Evolutionary conservation across 225 moss, liverwort and hornwort species (phyloP), one percentile per base, ranked within the genome.

Genomic region (Physcomitrium patens): DNA sequence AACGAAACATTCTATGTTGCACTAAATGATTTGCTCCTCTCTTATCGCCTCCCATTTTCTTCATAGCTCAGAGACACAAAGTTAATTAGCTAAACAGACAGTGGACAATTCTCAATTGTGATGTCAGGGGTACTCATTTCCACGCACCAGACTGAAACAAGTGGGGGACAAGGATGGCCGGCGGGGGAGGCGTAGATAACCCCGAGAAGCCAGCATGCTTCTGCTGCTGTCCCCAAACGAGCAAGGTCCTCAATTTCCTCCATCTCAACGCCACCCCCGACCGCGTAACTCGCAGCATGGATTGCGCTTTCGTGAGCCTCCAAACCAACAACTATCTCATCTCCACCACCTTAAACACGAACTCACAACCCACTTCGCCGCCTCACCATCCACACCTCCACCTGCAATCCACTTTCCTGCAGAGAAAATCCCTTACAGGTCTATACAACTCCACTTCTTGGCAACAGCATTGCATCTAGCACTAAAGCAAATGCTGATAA

Each of bases 221-320:
- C 31, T 37, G 5, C 31, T 37, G 79, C 72, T 55, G 84, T 18
- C 43, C 52, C 5, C 55, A 60, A 23, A 49, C 50, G 12, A 64
- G 60, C 4, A 46, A 10, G 26, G 58, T 49, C 67, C 58, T 58
- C 79, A 43, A 20, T 47, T 22, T 63, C 67, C 73, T 73, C 87
- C 87, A 87, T 81, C 84, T 63, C 63, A 54, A 22, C 7, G 12
- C 62, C 57, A 48, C 72, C 60, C 73, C 73, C 43, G 47, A 60
- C 65, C 79, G 85, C 78, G 75, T 76, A 54, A 70, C 47, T 12
- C 83, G 84, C 70, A 79, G 80, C 78, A 83, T 67, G 37, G 78
- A 66, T 61, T 72, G 73, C 69, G 62, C 73, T 63, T 41, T 73
- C 81, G 73, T 81, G 42, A 65, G 60, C 68, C 63, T 22, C 19